Evolutionary conservation across 176 grass and related monocot genomes (phyloP).

Genomic region (barley (Hordeum vulgare)): MorexV3_pseudomolecules_assembly NC_058518.1:434610677-434611176

Average conservation of each 20-base stretch:
- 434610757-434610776: slow-evolving; percentile 53
- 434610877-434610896: slow-evolving; percentile 38
- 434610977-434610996: slow-evolving; percentile 6
- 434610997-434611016: slow-evolving; percentile 19
- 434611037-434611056: slow-evolving; percentile 26
- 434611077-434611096: neutral
- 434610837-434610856: slow-evolving; percentile 27
- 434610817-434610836: neutral
- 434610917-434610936: slow-evolving; percentile 42
- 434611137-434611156: neutral
- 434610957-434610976: neutral
- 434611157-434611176: neutral
- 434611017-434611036: slow-evolving; percentile 1
- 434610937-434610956: slow-evolving; percentile 31
- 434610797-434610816: slow-evolving; percentile 45
- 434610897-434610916: slow-evolving; percentile 64
- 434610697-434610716: slow-evolving; percentile 42
- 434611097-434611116: neutral
- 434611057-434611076: neutral
- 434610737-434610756: slow-evolving; percentile 51
- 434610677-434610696: slow-evolving; percentile 52
- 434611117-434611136: neutral
- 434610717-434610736: slow-evolving; percentile 48
- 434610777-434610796: slow-evolving; percentile 42
- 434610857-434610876: slow-evolving; percentile 21